Evolutionary conservation across 768 basidiomycete genomes (phyloP).

Genomic region (Pulveroboletus sp.): DNA sequence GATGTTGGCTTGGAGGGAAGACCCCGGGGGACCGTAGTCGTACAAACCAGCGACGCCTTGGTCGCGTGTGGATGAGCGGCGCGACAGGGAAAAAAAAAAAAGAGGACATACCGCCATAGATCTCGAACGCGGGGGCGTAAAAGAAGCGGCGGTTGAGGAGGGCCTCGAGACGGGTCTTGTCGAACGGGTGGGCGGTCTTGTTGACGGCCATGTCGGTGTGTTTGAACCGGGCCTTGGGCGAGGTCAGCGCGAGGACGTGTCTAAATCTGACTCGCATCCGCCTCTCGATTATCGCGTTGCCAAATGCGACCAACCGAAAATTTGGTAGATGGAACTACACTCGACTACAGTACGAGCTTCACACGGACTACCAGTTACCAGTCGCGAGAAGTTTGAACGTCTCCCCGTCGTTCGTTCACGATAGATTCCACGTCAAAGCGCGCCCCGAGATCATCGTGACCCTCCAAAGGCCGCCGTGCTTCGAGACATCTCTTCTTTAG

Average conservation of each 20-base stretch:
- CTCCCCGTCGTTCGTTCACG: too few species aligned
- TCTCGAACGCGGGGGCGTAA: slow-evolving; percentile 97
- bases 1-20: slow-evolving; percentile 94
- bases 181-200: slow-evolving; percentile 83
- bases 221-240: slow-evolving; percentile 2
- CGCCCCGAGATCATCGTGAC: too few species aligned
- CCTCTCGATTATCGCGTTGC: slow-evolving; percentile 6
- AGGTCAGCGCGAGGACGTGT: not conserved
- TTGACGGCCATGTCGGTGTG: slow-evolving; percentile 46
- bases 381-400: too few species aligned
- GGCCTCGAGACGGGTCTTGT: slow-evolving; percentile 80
- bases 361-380: too few species aligned
- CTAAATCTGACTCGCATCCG: slow-evolving; percentile 28
- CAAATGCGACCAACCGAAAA: too few species aligned
- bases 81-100: not conserved
- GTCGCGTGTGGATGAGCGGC: not conserved
- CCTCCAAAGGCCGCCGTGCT: too few species aligned
- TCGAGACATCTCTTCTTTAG: too few species aligned
- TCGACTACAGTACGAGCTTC: too few species aligned
- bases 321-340: too few species aligned
- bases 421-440: too few species aligned
- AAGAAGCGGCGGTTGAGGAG: slow-evolving; percentile 90
- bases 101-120: slow-evolving; percentile 79
- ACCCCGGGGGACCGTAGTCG: slow-evolving; percentile 96
- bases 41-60: slow-evolving; percentile 95